These are phyloP conservation scores for Ustilago xerochloae DNA, from an alignment of 1,284 basidiomycete genomes.

Conservation along the genomic window DNA sequence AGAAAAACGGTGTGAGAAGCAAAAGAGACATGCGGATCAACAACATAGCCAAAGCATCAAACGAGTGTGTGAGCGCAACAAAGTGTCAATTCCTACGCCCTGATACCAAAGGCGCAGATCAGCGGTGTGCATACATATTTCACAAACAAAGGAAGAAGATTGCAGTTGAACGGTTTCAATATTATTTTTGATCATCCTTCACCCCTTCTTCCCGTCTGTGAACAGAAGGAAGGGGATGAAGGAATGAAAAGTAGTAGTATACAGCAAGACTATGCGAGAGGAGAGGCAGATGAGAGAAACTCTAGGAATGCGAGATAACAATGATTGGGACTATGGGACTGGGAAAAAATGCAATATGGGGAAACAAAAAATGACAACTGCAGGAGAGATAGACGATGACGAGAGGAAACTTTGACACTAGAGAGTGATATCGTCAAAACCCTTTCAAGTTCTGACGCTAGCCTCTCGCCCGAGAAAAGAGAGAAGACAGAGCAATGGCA, in stretches of 20 bases:
- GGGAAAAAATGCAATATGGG: background rate
- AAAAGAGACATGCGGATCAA: too few relatives aligned
- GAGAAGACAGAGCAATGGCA: background rate
- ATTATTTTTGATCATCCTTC: background rate
- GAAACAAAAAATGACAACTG: background rate
- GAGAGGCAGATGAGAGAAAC: background rate
- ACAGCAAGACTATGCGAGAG: background rate
- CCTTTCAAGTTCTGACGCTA: background rate
- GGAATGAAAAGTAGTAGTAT: conserved; percentile 4
- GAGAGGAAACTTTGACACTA: background rate
- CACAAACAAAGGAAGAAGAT: too few relatives aligned
- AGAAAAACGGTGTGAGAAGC: too few relatives aligned
- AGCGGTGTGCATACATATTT: too few relatives aligned
- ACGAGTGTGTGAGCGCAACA: too few relatives aligned
- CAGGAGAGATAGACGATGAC: conserved; percentile 6
- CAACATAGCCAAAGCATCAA: too few relatives aligned
- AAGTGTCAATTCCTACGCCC: too few relatives aligned
- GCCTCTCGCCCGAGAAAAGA: background rate
- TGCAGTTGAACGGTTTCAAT: background rate
- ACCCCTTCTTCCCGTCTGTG: background rate
- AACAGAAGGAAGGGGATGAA: background rate
- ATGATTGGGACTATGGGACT: background rate
- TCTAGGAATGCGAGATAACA: conserved; percentile 1
- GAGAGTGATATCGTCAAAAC: background rate
- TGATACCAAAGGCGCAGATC: too few relatives aligned